Percentiles rank a stretch among this genome's conserved stretches.
Conservation (phyloP, 768 basidiomycete species). For the Pisolithus sp. region DNA sequence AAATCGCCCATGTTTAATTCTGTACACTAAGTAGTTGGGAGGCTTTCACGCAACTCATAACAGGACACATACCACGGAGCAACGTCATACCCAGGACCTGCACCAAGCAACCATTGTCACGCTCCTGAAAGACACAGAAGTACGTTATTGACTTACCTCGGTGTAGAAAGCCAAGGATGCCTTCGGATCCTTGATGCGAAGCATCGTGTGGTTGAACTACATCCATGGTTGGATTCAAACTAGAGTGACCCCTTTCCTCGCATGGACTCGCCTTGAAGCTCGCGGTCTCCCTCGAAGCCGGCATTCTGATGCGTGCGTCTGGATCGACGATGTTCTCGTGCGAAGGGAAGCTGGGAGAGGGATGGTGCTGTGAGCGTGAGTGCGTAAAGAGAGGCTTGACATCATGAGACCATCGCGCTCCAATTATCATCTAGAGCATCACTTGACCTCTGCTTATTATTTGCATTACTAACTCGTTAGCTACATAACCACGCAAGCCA, state of each 20-base stretch:
- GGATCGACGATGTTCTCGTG: slow-evolving; percentile 1
- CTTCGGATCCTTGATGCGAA: slow-evolving; percentile 84
- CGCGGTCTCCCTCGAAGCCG: slow-evolving; percentile 57
- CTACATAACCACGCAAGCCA: no score
- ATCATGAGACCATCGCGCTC: no score
- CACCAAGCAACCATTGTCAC: not conserved
- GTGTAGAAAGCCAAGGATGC: slow-evolving; percentile 76
- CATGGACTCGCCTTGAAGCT: slow-evolving; percentile 46
- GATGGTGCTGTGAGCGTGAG: no score
- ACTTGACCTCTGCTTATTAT: no score
- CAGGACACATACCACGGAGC: slow-evolving; percentile 38
- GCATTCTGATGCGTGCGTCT: slow-evolving; percentile 37
- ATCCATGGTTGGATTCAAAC: not conserved
- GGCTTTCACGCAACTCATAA: not conserved
- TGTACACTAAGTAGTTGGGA: slow-evolving; percentile 19
- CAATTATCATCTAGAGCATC: no score
- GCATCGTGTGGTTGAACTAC: slow-evolving; percentile 84
- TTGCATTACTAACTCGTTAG: no score
- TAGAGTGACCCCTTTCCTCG: not conserved
- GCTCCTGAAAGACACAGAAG: not conserved
- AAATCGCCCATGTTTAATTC: slow-evolving; percentile 55
- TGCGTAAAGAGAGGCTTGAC: no score
- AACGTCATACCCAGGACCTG: slow-evolving; percentile 75
- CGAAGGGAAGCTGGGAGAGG: no score
- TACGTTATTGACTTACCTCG: slow-evolving; percentile 38